These are phyloP conservation scores for Sodiomyces alkalinus DNA, from an alignment of 2,329 filamentous ascomycete genomes.

Conservation along the genomic window DNA sequence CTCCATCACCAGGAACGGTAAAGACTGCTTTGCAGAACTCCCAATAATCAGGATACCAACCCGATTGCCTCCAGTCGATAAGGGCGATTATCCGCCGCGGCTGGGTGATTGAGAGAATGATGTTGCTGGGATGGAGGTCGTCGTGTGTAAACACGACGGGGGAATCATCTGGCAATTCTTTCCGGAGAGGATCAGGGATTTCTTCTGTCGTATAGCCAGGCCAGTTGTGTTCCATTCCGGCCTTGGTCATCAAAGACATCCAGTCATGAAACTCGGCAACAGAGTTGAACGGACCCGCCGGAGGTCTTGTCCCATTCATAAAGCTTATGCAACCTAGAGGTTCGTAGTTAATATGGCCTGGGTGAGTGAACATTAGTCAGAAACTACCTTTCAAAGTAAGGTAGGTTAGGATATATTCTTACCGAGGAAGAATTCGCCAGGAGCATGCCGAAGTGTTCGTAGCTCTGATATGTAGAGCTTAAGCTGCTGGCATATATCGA, in stretches of 20 bases:
- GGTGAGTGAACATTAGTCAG: neutral
- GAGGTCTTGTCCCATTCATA: conserved; percentile 1
- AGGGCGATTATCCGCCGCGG: conserved; percentile 2
- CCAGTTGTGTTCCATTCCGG: neutral
- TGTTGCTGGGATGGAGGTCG: conserved; percentile 1
- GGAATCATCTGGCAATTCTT: neutral
- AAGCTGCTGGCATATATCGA: conserved; percentile 2
- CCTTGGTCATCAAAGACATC: conserved; percentile 2
- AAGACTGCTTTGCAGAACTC: conserved; percentile 6
- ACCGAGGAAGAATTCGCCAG: conserved; percentile 2
- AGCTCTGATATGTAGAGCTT: neutral
- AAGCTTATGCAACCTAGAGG: conserved; percentile 3
- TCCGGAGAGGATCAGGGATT: neutral
- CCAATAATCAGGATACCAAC: conserved; percentile 6
- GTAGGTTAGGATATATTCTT: too few species aligned
- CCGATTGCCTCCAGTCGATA: conserved; percentile 4
- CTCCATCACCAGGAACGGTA: too few species aligned
- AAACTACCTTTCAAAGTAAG: too few species aligned
- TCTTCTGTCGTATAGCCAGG: neutral
- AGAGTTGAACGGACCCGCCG: conserved; percentile 4
- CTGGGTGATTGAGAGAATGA: neutral
- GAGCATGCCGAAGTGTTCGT: conserved; percentile 1
- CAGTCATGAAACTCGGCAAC: conserved; percentile 6
- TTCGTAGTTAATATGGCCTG: conserved; percentile 6
- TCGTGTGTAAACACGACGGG: neutral